Base-by-base conservation (phyloP, 345 rosid species). In the Salix koriyanagi region DNA sequence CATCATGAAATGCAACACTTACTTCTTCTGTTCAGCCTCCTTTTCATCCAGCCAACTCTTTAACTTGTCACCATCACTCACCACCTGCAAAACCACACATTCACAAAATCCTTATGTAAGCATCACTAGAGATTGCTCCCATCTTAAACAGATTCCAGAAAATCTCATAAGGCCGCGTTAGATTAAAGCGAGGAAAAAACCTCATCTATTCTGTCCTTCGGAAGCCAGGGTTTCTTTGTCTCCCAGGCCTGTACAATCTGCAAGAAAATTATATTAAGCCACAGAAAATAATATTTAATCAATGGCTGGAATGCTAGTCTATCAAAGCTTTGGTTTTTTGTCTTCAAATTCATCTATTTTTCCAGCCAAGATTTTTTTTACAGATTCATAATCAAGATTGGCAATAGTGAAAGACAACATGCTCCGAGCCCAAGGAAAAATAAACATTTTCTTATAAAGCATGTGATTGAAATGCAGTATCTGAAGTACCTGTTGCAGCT, bases 151-250 rank as follows among this genome's bases (percentile, higher is more conserved):
- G 21, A 50, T 37, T 18, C 69, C 58, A 25, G 13, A 69, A 69
- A 23, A 67, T 62, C 32, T 56, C 70, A 67, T 5, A 9, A 32
- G 21, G 48, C 56, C 2, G 15, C 23, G 26, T 56, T 1, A 62
- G 41, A 61, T 50, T 70, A 75, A 48, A 79, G 36, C 30, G 36
- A 44, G 75, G 66, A 65, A 70, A 74, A 30, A 13, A 96, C 99
- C 98, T 92, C 97, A 67, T 88, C 85, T 77, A 90, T 80, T 84
- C 76, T 90, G 48, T 86, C 89, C 81, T 86, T 92, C 5, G 97
- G 97, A 86, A 96, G 93, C 99, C 99, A 96, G 65, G 96, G 84
- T 82, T 93, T 96, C 69, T 88, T 87, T 6, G 79, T 74, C 80
- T 88, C 92, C 98, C 99, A 96, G 61, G 79, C 90, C 78, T 70